Evolutionary conservation across 2,329 filamentous ascomycete genomes (phyloP), one percentile per base, ranked within the genome.

Genomic region (Parafenestella ontariensis): DNA sequence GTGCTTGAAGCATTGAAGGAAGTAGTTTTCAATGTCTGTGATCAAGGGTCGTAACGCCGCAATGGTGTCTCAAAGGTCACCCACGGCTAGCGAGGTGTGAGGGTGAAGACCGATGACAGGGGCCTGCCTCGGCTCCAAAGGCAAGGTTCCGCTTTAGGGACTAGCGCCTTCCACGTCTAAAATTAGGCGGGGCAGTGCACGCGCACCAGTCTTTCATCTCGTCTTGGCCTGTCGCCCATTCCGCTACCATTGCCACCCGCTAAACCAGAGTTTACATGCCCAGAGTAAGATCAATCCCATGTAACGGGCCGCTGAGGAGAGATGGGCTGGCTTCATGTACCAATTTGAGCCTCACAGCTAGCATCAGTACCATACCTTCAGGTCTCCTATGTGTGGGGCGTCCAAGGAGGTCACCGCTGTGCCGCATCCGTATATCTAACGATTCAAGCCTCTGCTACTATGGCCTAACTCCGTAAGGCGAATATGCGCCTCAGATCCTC

Each of bases 141-240:
- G 21, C 18, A 24, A 39, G 26, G 56, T 52, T 50, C 33, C 44
- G 17, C 26, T 33, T 52, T 43, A 41, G 54, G 34, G 36, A 44
- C 37, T 64, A 62, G 62, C 46, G 56, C 26, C 48, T 26, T 46
- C 20, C 17, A 39, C 24, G n/a, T 51, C 66, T 66, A 71, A 65
- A 68, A 62, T 64, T 71, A 71, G 67, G 55, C 28, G 64, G 62
- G 66, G 67, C 67, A 64, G 66, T 71, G 65, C 65, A 62, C 52
- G 48, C 49, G 48, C 42, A 21, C 40, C 39, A 49, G 29, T 55
- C 59, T 52, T 61, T 49, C 53, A 63, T 54, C 52, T 54, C 50
- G 31, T 50, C 54, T 52, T 60, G 54, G 58, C 53, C 45, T 58
- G 61, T 64, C 52, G 52, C 52, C 48, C 57, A 49, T 58, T 41